A percentile compares a stretch with the other conserved stretches of the same genome.
phyloP scores from a whole-genome alignment of 176 grass and related monocot genomes.

The Oryza australiensis region DNA sequence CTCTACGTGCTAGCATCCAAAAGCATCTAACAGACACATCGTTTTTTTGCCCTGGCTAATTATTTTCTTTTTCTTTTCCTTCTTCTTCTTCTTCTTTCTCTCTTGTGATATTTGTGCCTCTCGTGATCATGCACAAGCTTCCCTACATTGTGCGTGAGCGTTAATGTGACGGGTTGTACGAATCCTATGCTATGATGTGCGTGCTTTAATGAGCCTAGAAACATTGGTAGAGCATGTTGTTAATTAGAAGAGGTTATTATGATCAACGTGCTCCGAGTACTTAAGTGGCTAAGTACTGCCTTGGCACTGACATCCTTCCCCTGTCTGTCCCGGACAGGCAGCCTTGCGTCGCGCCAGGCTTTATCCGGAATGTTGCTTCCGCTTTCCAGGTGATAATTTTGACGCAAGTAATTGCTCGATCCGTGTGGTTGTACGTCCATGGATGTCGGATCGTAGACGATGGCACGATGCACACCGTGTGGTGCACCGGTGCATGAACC shows the following conservation, averaged over 20 bases:
- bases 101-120: background rate
- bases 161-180: background rate
- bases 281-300: background rate
- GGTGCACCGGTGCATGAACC: background rate
- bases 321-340: background rate
- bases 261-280: background rate
- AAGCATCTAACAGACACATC: slow-evolving; percentile 35
- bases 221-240: background rate
- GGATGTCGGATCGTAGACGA: background rate
- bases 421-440: background rate
- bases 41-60: background rate
- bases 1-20: slow-evolving; percentile 37
- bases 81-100: background rate
- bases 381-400: slow-evolving; percentile 33
- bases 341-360: slow-evolving; percentile 20
- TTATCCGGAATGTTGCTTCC: slow-evolving; percentile 14
- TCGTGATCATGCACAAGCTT: background rate
- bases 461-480: background rate
- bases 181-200: slow-evolving; percentile 16
- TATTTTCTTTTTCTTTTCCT: background rate
- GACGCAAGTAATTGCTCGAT: background rate
- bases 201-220: background rate
- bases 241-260: background rate
- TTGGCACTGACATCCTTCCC: slow-evolving; percentile 28
- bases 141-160: background rate